Percentiles rank a stretch among this genome's conserved stretches.
phyloP scores from a whole-genome alignment of 73 alveolate species.

The Paramecium primaurelia region DNA sequence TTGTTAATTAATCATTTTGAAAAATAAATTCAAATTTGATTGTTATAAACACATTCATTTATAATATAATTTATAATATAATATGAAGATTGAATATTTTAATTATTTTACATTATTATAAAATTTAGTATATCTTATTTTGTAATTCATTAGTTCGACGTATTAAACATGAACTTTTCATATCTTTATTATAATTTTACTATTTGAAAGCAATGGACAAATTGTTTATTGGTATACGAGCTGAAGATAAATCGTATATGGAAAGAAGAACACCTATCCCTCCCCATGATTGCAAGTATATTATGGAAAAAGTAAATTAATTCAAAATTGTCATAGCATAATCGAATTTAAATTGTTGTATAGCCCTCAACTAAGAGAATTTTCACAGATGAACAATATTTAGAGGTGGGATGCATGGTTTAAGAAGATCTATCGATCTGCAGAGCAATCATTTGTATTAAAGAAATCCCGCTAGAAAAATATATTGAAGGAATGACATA shows the following conservation, averaged over 20 bases:
- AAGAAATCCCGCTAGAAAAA: conserved; percentile 73
- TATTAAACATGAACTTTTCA: too few species aligned
- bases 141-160: too few species aligned
- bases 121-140: too few species aligned
- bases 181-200: too few species aligned
- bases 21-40: too few species aligned
- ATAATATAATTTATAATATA: too few species aligned
- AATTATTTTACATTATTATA: too few species aligned
- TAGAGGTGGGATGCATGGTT: conserved; percentile 76
- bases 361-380: conserved; percentile 81
- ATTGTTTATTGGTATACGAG: conserved; percentile 65
- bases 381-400: conserved; percentile 74
- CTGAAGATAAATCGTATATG: conserved; percentile 81
- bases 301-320: conserved; percentile 61
- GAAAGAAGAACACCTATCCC: conserved; percentile 84
- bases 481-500: conserved; percentile 71
- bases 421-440: conserved; percentile 74
- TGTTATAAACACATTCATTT: too few species aligned
- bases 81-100: too few species aligned
- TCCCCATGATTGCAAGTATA: conserved; percentile 71
- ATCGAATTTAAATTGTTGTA: conserved; percentile 66
- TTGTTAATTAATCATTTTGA: too few species aligned
- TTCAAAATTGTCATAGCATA: background rate
- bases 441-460: conserved; percentile 77
- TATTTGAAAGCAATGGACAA: too few species aligned